A percentile compares a stretch with the other conserved stretches of the same genome.
Conservation (phyloP, 768 basidiomycete species). For the Russula sp. region DNA sequence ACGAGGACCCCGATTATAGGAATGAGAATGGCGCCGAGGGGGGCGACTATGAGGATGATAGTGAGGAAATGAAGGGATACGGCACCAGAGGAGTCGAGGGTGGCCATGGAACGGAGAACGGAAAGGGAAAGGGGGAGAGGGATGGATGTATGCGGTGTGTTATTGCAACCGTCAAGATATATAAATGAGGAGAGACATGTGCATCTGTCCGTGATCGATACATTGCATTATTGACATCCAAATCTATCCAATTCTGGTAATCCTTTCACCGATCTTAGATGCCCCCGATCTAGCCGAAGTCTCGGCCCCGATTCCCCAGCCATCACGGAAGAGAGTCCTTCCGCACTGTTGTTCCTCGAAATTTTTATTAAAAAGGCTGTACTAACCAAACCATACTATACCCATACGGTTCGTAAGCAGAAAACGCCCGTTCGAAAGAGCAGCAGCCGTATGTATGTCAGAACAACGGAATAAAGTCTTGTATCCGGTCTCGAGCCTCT, state of each 20-base stretch:
- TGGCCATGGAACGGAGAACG: background rate
- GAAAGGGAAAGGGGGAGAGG: background rate
- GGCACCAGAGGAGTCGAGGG: background rate
- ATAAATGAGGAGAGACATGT: background rate
- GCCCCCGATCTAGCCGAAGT: background rate
- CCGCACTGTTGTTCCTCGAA: too few relatives aligned
- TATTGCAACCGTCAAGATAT: background rate
- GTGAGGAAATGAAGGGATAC: conserved; percentile 7
- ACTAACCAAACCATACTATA: too few relatives aligned
- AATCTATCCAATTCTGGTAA: conserved; percentile 2
- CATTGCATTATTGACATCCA: background rate
- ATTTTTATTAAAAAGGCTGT: too few relatives aligned
- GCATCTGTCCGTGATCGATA: background rate
- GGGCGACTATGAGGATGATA: conserved; percentile 18
- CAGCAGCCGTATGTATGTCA: conserved; percentile 28
- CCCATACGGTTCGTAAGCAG: too few relatives aligned
- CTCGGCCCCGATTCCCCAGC: background rate
- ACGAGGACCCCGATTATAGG: conserved; percentile 16
- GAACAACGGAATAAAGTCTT: conserved; percentile 90
- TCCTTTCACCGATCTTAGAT: background rate
- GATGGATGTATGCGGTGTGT: background rate
- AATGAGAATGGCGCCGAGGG: conserved; percentile 16
- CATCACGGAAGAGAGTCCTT: too few relatives aligned
- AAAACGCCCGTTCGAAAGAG: background rate
- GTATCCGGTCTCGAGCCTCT: conserved; percentile 90